Base-by-base conservation (phyloP, 768 basidiomycete genomes). In the Macrolepiota fuliginosa region DNA sequence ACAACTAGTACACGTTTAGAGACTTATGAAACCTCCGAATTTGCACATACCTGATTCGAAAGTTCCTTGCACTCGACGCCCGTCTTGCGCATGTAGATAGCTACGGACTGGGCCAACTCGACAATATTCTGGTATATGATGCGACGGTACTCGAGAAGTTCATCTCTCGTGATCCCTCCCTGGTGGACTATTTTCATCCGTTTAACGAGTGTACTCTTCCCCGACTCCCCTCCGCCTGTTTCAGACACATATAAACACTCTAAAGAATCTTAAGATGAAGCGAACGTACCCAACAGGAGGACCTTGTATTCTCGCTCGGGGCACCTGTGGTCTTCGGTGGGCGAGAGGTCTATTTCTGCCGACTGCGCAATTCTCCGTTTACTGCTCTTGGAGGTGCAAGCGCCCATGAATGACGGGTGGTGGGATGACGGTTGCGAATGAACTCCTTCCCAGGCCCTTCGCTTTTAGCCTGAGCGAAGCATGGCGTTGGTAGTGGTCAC, bases 151-250 rank as follows among this genome's bases (percentile, higher is more conserved):
- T 85, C 81, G 62, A 88, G 79, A 27, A 94, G 84, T 71, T 97
- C 94, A 0, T 89, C 83, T 7, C 75, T 74, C 1, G 88, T 84
- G 75, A 94, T 98, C 10, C 96, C 96, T 64, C 88, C 87, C 29
- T 96, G 92, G 73, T 98, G 92, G 54, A 98, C 95, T 60, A 98
- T 96, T 81, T 97, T 97, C 95, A 98, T 97, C 74, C 98, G 96
- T 72, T 98, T 98, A 37, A 97, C 94, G 65, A 98, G 94, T 0
- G 96, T 98, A 3, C 87, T 89, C 76, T 98, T 98, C 6, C 96
- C 96, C 0, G 91, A 92, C 78, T 96, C 94, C 68, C 95, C 94
- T 12, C 94, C 95, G 58, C 96, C 95, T 96, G 67, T 25, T 24
- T 10, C 19, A 39, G 27, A 7, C 6, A 35, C 22, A 54, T 49